Percentiles rank a stretch among this genome's conserved stretches.
These are phyloP conservation scores for Podaxis sp. DNA, from an alignment of 768 basidiomycete genomes.

Conservation along the genomic window DNA sequence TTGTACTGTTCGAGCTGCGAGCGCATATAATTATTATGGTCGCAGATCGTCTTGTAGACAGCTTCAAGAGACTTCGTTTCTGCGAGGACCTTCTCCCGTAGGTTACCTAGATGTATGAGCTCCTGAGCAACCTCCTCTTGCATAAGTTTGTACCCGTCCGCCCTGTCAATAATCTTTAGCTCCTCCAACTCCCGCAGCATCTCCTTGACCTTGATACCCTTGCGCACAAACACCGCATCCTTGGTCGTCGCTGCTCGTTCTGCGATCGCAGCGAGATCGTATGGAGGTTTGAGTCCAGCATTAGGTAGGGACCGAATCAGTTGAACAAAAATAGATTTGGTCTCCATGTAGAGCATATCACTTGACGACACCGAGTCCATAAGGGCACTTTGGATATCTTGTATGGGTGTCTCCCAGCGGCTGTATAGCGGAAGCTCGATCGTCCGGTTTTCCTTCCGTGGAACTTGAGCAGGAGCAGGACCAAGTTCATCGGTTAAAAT, in stretches of 20 bases:
- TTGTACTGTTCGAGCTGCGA: conserved; percentile 99
- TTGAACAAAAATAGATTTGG: conserved; percentile 98
- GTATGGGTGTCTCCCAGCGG: conserved; percentile 99
- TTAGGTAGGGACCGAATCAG: conserved; percentile 92
- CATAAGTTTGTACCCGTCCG: conserved; percentile 90
- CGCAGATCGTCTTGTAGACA: conserved; percentile 99
- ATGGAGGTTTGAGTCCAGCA: conserved; percentile 78
- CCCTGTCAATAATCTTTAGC: conserved; percentile 73
- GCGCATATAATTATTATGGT: conserved; percentile 97
- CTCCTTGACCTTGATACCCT: conserved; percentile 99
- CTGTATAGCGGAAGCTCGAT: conserved; percentile 91
- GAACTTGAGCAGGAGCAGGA: conserved; percentile 88
- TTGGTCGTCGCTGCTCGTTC: conserved; percentile 97
- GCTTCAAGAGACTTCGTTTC: conserved; percentile 93
- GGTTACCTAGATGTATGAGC: conserved; percentile 92
- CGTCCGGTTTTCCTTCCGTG: conserved; percentile 95
- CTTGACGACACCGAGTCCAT: conserved; percentile 97
- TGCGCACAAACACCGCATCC: conserved; percentile 91
- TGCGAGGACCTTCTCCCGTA: conserved; percentile 90
- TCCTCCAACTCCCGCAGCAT: conserved; percentile 97
- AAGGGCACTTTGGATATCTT: conserved; percentile 93
- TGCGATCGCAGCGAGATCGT: conserved; percentile 84
- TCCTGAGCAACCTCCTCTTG: conserved; percentile 96
- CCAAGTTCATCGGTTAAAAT: conserved; percentile 97
- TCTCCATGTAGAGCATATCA: conserved; percentile 99